These are phyloP conservation scores for Puccinia brachypodii DNA, from an alignment of 1,284 basidiomycete genomes.

Conservation along the genomic window DNA sequence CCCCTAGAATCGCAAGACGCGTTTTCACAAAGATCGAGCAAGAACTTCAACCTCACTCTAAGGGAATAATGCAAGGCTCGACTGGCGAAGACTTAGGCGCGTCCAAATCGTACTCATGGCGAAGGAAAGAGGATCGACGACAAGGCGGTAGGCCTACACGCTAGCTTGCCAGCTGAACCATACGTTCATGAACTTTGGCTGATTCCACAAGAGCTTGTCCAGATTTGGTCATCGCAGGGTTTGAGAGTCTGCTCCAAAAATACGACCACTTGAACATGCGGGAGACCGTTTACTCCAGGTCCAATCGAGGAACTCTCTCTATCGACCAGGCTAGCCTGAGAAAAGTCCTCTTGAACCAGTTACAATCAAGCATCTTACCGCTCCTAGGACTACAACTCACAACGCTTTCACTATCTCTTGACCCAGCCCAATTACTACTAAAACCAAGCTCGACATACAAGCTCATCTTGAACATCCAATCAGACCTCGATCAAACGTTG, in stretches of 20 bases:
- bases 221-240: not conserved
- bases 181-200: too few species aligned
- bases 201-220: not conserved
- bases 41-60: too few species aligned
- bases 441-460: not conserved
- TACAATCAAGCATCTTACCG: not conserved
- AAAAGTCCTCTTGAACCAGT: not conserved
- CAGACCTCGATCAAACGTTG: not conserved
- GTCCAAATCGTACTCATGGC: too few species aligned
- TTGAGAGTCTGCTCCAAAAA: not conserved
- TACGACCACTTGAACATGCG: not conserved
- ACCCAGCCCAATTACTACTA: not conserved
- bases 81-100: too few species aligned
- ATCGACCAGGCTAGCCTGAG: not conserved
- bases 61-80: too few species aligned
- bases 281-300: not conserved
- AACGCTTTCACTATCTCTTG: not conserved
- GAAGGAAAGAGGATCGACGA: too few species aligned
- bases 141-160: too few species aligned
- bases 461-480: not conserved
- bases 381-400: not conserved
- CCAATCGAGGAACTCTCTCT: not conserved
- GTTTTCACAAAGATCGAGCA: too few species aligned
- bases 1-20: too few species aligned
- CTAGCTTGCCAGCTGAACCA: too few species aligned